A percentile compares a stretch with the other conserved stretches of the same genome.
Conservation (phyloP, 305 asterid species). For the Euphrasia arctica region DNA sequence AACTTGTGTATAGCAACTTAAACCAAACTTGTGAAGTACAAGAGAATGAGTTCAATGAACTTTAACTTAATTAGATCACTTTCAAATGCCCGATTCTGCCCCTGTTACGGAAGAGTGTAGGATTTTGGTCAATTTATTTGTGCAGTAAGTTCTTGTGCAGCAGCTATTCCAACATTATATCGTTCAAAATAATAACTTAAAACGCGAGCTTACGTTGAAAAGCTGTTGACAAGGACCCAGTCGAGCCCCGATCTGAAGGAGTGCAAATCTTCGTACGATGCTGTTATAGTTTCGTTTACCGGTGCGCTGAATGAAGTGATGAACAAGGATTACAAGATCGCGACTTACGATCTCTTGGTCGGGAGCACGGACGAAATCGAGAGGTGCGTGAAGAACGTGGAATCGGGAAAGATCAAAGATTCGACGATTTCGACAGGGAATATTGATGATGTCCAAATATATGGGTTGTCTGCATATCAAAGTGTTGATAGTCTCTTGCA, state of each 20-base stretch:
- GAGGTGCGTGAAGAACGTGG: background rate
- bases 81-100: background rate
- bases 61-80: slow-evolving; percentile 2
- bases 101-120: background rate
- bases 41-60: background rate
- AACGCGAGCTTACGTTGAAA: no score
- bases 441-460: slow-evolving; percentile 7
- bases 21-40: no score
- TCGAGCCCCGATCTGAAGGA: background rate
- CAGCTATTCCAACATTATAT: no score
- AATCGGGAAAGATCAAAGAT: background rate
- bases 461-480: background rate
- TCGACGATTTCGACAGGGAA: slow-evolving; percentile 7
- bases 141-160: background rate
- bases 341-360: slow-evolving; percentile 31
- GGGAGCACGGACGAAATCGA: slow-evolving; percentile 17
- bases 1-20: no score
- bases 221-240: no score
- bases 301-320: slow-evolving; percentile 23
- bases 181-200: no score
- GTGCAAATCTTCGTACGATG: slow-evolving; percentile 18
- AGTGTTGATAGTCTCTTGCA: background rate
- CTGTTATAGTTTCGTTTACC: background rate
- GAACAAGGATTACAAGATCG: slow-evolving; percentile 20
- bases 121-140: background rate